Evolutionary conservation across 768 basidiomycete genomes (phyloP).

Genomic region (Lentinus brumalis): DNA sequence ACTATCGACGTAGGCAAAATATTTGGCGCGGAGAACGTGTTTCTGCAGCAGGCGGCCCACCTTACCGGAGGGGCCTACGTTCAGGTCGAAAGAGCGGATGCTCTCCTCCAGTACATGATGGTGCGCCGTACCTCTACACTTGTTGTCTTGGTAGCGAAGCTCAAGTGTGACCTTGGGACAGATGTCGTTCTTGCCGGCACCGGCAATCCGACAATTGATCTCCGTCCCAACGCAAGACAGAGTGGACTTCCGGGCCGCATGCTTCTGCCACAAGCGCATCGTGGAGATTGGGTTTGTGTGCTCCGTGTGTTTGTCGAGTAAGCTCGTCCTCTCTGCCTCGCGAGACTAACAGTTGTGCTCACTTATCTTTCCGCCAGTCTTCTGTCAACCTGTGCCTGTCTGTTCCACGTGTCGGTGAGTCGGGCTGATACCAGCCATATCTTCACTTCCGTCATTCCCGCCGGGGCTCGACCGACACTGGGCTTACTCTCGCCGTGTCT

Average conservation of each 20-base stretch:
- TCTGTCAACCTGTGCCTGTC: constrained; percentile 91
- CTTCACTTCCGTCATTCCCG: neutral
- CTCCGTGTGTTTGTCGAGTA: constrained; percentile 97
- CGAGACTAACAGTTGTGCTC: neutral
- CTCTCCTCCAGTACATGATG: constrained; percentile 89
- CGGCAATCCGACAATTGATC: constrained; percentile 71
- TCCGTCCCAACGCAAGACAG: constrained; percentile 91
- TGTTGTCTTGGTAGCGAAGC: neutral
- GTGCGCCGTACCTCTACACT: constrained; percentile 39
- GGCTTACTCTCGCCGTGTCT: constrained; percentile 6
- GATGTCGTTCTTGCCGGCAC: constrained; percentile 83
- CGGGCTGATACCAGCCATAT: neutral
- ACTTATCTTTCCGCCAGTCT: constrained; percentile 54
- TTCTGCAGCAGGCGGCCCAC: constrained; percentile 96
- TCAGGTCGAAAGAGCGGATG: constrained; percentile 75
- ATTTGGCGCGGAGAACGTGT: constrained; percentile 86
- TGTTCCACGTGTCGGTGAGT: constrained; percentile 92
- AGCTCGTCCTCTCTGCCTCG: constrained; percentile 31
- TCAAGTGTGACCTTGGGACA: constrained; percentile 37
- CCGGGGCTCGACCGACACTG: neutral
- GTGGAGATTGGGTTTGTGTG: constrained; percentile 97
- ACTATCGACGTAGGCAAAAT: constrained; percentile 96
- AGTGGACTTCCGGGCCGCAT: constrained; percentile 96
- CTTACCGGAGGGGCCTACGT: constrained; percentile 95
- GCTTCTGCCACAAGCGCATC: constrained; percentile 98